Base-by-base conservation (phyloP, 768 basidiomycete species). In the Clathrus columnatus region DNA sequence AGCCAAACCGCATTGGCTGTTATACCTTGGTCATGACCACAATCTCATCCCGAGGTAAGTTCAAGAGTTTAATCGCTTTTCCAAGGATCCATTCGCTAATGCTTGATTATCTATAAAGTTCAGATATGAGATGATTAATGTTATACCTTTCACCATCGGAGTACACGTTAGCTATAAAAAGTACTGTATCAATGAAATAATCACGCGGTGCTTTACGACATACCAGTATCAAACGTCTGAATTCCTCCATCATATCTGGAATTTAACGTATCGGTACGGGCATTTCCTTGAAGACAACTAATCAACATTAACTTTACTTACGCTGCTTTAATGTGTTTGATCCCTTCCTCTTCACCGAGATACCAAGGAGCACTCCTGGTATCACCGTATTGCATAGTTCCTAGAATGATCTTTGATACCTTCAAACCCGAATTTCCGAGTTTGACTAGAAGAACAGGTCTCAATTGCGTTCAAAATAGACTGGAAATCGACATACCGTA, bases 341-440 rank as follows among this genome's bases (percentile, higher is more conserved):
- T 50, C 0, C 71, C 67, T 50, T 74, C 67, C 49, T 75, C 75
- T 57, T 79, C 76, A 2, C 70, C 72, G 21, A 77, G 59, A 7
- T 81, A 72, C 81, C 80, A 82, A 20, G 41, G 26, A 60, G 79
- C 74, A 77, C 82, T 83, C 11, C 76, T 71, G 11, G 74, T 68
- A 11, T 63, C 64, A 24, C 77, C 82, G 60, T 82, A 84, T n/a
- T 72, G 70, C 82, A 83, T 81, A 32, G 73, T 75, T 1, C 84
- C 85, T 0, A 86, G 70, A 42, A 85, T 83, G 49, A 85, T 72
- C 66, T 75, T 79, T 23, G 83, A 84, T 0, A 86, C 76, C 63
- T 84, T 79, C 42, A 82, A 66, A 2, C 82, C 83, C 0, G 79
- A 81, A 5, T 75, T 80, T 69, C 84, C 79, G 18, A 75, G 69